phyloP scores from a whole-genome alignment of 495 filamentous ascomycete species.

The Penicillium silybi region DNA sequence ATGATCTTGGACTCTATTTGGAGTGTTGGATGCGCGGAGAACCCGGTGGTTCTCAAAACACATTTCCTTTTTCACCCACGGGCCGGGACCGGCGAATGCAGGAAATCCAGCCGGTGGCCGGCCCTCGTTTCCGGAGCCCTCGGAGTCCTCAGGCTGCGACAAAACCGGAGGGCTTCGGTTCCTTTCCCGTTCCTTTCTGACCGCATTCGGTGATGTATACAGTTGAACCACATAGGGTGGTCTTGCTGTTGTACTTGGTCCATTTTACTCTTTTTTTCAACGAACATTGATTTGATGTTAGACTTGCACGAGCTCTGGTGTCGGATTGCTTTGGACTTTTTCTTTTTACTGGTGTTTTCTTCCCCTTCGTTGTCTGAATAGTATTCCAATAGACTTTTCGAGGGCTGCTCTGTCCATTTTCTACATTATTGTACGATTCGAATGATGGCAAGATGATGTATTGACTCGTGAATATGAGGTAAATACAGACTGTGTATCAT shows the following conservation, averaged over 20 bases:
- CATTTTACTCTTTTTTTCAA: slow-evolving; percentile 14
- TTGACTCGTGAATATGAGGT: background rate
- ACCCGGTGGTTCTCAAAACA: background rate
- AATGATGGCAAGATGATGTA: background rate
- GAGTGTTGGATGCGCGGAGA: background rate
- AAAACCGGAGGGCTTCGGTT: slow-evolving; percentile 3
- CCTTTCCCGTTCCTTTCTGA: slow-evolving; percentile 9
- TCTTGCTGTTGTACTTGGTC: slow-evolving; percentile 16
- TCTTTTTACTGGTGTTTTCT: slow-evolving; percentile 19
- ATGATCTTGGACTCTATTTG: background rate
- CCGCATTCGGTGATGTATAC: slow-evolving; percentile 19
- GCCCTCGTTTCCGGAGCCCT: slow-evolving; percentile 9
- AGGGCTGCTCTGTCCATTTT: background rate
- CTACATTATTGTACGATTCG: background rate
- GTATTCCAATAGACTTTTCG: slow-evolving; percentile 29
- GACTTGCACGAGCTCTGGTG: slow-evolving; percentile 32
- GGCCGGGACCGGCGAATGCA: slow-evolving; percentile 32
- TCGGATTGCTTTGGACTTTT: slow-evolving; percentile 21
- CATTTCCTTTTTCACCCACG: slow-evolving; percentile 1
- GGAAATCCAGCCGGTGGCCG: slow-evolving; percentile 31
- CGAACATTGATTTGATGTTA: slow-evolving; percentile 27
- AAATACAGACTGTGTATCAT: background rate
- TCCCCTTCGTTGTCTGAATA: slow-evolving; percentile 22
- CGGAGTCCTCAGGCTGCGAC: slow-evolving; percentile 4
- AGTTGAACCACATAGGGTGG: slow-evolving; percentile 3